Conservation (phyloP, 768 basidiomycete species). For the Cystoderma amianthinum region DNA sequence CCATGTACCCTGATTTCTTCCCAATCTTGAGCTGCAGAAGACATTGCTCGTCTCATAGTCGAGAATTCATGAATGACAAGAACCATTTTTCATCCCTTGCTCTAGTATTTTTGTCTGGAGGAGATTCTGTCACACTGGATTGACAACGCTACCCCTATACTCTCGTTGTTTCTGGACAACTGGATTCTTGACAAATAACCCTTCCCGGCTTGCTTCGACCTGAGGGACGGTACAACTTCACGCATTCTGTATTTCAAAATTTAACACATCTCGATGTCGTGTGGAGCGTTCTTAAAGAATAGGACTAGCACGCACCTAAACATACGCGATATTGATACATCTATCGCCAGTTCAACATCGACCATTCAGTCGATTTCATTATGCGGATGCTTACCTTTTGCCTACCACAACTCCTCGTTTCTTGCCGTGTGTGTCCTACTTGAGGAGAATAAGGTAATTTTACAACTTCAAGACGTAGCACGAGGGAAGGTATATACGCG, state of each 20-base stretch:
- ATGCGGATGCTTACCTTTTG: background rate
- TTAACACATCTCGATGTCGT: constrained; percentile 3
- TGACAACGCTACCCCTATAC: background rate
- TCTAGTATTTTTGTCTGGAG: too few species aligned
- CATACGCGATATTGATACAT: background rate
- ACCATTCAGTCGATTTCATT: background rate
- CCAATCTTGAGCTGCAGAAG: too few species aligned
- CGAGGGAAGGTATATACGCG: background rate
- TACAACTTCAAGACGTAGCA: background rate
- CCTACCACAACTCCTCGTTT: background rate
- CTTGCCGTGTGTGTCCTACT: background rate
- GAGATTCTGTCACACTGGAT: too few species aligned
- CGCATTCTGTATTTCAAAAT: constrained; percentile 2
- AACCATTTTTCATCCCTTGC: too few species aligned
- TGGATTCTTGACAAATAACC: background rate
- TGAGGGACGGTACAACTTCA: background rate
- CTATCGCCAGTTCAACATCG: background rate
- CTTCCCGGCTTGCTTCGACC: background rate
- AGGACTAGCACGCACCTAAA: background rate
- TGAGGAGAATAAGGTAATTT: background rate
- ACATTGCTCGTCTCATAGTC: too few species aligned
- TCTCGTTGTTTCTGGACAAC: background rate
- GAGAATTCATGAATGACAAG: too few species aligned
- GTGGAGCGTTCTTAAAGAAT: constrained; percentile 1
- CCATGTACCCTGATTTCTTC: background rate